phyloP scores from a whole-genome alignment of 1,284 basidiomycete species.

The Acaromyces ingoldii region DNA sequence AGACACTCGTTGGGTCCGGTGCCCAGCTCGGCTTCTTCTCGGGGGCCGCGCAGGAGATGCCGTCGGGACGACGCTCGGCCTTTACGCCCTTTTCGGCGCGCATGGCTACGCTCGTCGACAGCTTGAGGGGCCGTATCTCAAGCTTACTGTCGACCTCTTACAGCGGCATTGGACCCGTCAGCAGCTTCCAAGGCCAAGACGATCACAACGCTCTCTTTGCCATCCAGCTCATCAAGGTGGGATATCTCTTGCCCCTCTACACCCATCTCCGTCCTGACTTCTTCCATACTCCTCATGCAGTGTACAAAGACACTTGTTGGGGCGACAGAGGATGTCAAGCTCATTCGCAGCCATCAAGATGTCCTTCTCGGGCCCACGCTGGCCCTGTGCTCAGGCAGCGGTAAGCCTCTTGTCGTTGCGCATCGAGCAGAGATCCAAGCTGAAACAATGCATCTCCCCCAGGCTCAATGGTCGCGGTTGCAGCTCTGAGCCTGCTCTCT shows the following conservation, averaged over 20 bases:
- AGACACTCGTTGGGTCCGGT: background rate
- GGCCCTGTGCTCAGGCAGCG: constrained; percentile 1
- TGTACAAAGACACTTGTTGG: background rate
- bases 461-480: background rate
- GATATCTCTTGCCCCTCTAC: no score
- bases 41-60: background rate
- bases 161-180: no score
- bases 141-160: no score
- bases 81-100: constrained; percentile 2
- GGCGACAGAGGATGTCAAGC: background rate
- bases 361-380: background rate
- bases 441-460: no score
- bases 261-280: no score
- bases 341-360: background rate
- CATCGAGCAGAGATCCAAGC: no score
- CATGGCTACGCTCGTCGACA: background rate
- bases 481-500: background rate
- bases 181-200: no score
- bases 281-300: no score
- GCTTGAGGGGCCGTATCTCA: background rate
- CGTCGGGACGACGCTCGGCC: background rate
- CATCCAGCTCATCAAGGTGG: no score
- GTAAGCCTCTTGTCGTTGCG: no score
- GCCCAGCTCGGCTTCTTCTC: background rate
- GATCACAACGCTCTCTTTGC: no score